Base-by-base conservation (phyloP, 2,329 filamentous ascomycete species). In the Canariomyces notabilis region DNA sequence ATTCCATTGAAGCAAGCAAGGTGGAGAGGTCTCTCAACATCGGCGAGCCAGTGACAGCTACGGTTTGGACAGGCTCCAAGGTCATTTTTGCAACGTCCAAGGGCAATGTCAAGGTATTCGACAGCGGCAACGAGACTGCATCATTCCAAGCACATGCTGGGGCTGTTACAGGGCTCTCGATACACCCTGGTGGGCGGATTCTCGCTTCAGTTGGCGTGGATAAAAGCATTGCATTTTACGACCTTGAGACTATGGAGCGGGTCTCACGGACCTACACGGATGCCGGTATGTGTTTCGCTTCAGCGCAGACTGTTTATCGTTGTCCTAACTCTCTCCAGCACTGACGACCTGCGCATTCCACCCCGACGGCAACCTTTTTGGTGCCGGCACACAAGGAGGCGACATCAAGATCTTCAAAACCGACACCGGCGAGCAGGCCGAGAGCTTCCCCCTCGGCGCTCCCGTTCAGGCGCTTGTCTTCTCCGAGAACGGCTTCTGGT, bases 401-500 rank as follows among this genome's bases (percentile, higher is more conserved):
- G 82, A 89, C 48, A 85, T 98, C 64, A 88, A 90, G 64, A 79
- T 98, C 43, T 97, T 87, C 68, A 87, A 95, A 67, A 84, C 89
- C 56, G 90, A 86, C 66, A 86, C 80, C 0, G 85, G 89, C 31
- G 79, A 83, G 50, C 77, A 82, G 55, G 87, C 88, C 21, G 88
- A 88, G 21, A 82, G 79, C 45, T 95, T 94, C 65, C 71, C 68
- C 16, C 68, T 85, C 1, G 79, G 77, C 6, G 80, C 82, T 0
- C 82, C 89, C 0, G 77, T 96, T 3, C 80, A 87, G 58, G 79
- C 82, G 9, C 70, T 98, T 33, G 76, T 79, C 48, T 98, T 98
- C 68, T 96, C 90, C 0, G 93, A 98, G 66, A 98, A 98, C 58
- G 93, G 93, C 19, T 95, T 87, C 59, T 97, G 90, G 88, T 83